A percentile compares a stretch with the other conserved stretches of the same genome.
phyloP scores from a whole-genome alignment of 352 stramenopile species.

The Chloridella minuta region DNA sequence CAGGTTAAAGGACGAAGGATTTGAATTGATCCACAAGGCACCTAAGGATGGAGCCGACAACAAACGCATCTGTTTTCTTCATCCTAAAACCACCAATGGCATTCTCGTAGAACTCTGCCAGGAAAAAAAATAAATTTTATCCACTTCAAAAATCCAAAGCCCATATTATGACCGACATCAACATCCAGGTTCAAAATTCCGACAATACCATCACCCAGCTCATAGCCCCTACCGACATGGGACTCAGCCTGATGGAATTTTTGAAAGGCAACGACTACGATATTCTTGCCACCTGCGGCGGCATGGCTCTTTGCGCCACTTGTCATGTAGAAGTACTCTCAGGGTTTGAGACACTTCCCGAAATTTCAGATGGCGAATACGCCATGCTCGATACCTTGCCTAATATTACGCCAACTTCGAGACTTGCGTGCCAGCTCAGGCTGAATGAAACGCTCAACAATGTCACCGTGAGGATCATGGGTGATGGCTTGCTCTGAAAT shows the following conservation, averaged over 20 bases:
- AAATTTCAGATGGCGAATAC: neutral
- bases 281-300: neutral
- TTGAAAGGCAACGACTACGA: neutral
- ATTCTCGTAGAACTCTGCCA: neutral
- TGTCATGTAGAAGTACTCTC: neutral
- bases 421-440: neutral
- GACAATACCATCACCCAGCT: neutral
- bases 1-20: neutral
- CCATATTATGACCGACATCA: neutral
- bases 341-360: neutral
- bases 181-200: neutral
- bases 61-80: neutral
- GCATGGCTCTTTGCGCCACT: neutral
- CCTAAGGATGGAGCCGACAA: neutral
- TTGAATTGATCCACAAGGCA: neutral
- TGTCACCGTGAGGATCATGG: neutral
- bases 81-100: neutral
- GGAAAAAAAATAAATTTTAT: neutral
- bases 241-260: neutral
- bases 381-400: neutral
- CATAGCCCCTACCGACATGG: neutral
- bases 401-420: neutral
- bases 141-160: neutral
- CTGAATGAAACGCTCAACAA: neutral
- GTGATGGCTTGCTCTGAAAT: neutral